Evolutionary conservation across 2,329 filamentous ascomycete species (phyloP), one percentile per base, ranked within the genome.

Genomic region (Penicillium sp.): DNA sequence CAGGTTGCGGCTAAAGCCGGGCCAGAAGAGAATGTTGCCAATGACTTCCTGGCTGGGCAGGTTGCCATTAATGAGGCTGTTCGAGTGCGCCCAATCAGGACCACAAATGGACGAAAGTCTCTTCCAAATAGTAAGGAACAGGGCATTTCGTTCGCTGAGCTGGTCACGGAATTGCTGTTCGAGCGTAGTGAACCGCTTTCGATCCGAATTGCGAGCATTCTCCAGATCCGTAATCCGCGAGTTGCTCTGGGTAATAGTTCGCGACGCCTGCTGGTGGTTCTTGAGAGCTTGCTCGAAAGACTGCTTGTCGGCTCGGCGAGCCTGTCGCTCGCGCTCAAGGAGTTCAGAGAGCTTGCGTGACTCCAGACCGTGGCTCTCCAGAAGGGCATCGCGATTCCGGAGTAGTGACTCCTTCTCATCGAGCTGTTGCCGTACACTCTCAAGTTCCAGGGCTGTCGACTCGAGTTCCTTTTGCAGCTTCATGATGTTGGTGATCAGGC

Each of bases 391-490:
- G 14, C 94, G 91, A 74, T 94, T 91, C 70, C 93, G 92, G 71
- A 99, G 88, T 66, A 96, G 84, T 55, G 90, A 88, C 63, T 98
- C 93, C 75, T 96, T 97, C 73, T 98, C 93, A n/a, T 89, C 86
- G 34, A 96, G 79, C 12, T 91, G 86, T 11, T 87, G 86, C 73
- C 90, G 92, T 15, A 90, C 88, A 8, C 84, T 83, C 67, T 96
- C 91, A 22, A 98, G 87, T 62, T 96, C 91, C 49, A 90, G 86
- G 20, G 91, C 83, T 0, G 91, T 95, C 55, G 88, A 88, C 69
- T 96, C 93, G 6, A 97, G 87, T 67, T 96, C 92, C 60, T 89
- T 88, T 69, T 96, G 92, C 57, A 98, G 83, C 73, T 93, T 95
- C 57, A 88, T 88, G 70, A 98, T 92, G 41, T 90, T 91, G 80